Conservation (phyloP, 116 monocot species). For the Phalaenopsis hybrid region DNA sequence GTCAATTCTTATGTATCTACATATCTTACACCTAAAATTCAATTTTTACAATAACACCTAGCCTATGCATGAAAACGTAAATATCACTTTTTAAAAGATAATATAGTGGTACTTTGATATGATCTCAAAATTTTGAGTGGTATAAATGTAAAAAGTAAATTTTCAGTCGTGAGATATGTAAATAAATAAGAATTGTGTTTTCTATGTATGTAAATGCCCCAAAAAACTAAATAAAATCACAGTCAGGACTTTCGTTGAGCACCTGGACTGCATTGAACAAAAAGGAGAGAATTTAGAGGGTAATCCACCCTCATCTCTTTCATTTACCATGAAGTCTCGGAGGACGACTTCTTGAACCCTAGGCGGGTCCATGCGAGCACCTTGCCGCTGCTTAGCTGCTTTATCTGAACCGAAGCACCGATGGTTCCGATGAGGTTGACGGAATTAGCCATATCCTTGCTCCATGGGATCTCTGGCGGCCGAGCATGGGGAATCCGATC, state of each 20-base stretch:
- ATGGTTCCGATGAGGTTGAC: constrained; percentile 63
- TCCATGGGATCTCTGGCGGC: constrained; percentile 65
- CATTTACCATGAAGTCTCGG: constrained; percentile 66
- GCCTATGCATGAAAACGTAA: too few relatives aligned
- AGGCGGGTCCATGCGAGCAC: constrained; percentile 73
- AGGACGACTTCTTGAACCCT: constrained; percentile 60
- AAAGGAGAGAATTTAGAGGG: not conserved
- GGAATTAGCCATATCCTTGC: constrained; percentile 67
- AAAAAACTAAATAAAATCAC: not conserved
- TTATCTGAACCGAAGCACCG: constrained; percentile 60
- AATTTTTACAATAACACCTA: too few relatives aligned
- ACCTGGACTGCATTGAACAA: not conserved
- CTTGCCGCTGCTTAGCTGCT: constrained; percentile 69
- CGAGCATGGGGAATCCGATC: constrained; percentile 24
- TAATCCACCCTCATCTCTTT: not conserved
- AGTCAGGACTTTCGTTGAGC: constrained; percentile 4
- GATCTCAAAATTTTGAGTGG: too few relatives aligned
- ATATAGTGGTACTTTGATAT: too few relatives aligned
- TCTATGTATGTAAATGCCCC: not conserved
- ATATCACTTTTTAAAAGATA: too few relatives aligned
- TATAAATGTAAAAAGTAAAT: too few relatives aligned
- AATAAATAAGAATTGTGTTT: too few relatives aligned
- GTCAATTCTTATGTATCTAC: too few relatives aligned
- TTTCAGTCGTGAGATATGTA: too few relatives aligned
- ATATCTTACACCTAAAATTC: too few relatives aligned